Evolutionary conservation across 208 protist genomes (phyloP).

Genomic region (Strigomonas culicis): DNA sequence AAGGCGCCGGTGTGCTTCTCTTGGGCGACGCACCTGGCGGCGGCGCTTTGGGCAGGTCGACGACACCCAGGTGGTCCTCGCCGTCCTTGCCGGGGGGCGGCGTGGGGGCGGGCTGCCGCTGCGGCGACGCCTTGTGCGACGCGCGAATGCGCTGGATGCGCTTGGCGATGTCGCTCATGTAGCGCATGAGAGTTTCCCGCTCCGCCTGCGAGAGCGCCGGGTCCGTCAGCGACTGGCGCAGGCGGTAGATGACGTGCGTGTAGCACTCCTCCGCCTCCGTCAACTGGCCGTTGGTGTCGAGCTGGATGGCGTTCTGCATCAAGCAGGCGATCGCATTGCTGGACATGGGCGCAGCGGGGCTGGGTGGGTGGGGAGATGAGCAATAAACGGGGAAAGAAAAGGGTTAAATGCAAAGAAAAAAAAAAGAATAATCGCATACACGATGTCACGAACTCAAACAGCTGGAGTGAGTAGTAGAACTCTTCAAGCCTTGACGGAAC

Average conservation of each 20-base stretch:
- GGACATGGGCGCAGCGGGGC: background rate
- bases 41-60: constrained; percentile 16
- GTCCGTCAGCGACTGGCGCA: constrained; percentile 34
- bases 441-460: too few species aligned
- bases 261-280: constrained; percentile 73
- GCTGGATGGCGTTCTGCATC: constrained; percentile 51
- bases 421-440: too few species aligned
- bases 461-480: too few species aligned
- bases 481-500: too few species aligned
- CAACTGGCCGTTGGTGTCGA: constrained; percentile 40
- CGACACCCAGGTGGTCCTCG: constrained; percentile 28
- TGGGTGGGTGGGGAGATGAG: background rate
- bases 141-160: constrained; percentile 45
- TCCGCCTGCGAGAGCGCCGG: constrained; percentile 27
- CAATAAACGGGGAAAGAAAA: background rate
- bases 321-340: constrained; percentile 13
- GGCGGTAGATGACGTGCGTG: constrained; percentile 42
- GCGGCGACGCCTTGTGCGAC: constrained; percentile 9
- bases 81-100: background rate
- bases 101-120: too few species aligned
- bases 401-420: background rate
- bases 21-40: background rate
- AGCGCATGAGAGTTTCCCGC: constrained; percentile 38
- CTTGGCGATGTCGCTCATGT: constrained; percentile 60
- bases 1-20: background rate